Base-by-base conservation (phyloP, 164 flowering plant genomes). In the Nymphaea colorata region DNA sequence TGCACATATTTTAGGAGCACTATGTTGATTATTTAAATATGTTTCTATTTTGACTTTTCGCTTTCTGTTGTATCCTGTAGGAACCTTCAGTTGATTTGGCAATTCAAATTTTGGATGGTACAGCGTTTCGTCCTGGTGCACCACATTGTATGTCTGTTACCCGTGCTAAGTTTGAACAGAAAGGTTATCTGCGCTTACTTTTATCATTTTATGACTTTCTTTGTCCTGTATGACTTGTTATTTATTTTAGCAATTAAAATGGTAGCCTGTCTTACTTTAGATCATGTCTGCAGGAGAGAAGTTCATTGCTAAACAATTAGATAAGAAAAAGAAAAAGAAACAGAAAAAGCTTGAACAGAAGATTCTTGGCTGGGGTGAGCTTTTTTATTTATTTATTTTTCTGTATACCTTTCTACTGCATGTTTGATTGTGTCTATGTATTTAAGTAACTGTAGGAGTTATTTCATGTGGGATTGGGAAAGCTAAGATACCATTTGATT, bases 341-440 rank as follows among this genome's bases (percentile, higher is more conserved):
- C 80, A 85, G 43, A 87, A 88, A 79, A 86, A 77, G 78, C 88
- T 86, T 70, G 96, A 91, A 74, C 84, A 88, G 7, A 94, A 84
- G 82, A 87, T 94, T 76, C 96, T 94, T 78, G 94, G 99, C 67
- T 94, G 99, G 98, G 98, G 98, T 94, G 81, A 41, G 74, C 65
- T 51, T 62, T 71, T 60, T 18, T 61, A 43, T 43, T 57, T 25
- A 25, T 25, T 25, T 25, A 25, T 25, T 25, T 25, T 25, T 0
- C 4, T 41, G 18, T 3, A 36, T 41, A 8, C 51, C 15, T 25
- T 25, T 25, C 36, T 7, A 51, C 4, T 47, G 55, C 55, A 47
- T 47, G 11, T 47, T 12, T 6, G 55, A 47, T 4, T 45, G 53
- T 47, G 11, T 47, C 55, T 47, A 6, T 47, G 36, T 25, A 25